Evolutionary conservation across 257 asterid species (phyloP), one percentile per base, ranked within the genome.

Genomic region (Perilla frutescens): DNA sequence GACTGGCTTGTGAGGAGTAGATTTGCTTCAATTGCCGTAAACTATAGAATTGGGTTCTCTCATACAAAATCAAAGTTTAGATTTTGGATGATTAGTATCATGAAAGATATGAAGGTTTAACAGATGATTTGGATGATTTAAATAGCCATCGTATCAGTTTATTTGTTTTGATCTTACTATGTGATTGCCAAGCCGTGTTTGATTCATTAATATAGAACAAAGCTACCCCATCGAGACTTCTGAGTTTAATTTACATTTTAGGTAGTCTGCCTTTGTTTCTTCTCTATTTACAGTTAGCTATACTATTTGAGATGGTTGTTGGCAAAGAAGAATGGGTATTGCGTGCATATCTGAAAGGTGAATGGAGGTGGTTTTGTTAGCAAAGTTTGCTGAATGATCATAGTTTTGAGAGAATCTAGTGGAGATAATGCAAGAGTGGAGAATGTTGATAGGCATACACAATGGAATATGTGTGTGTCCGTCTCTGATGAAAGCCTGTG

Each of bases 11-110:
- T 13, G 72, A 36, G 66, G 43, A 40, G 11, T 41, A 12, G 40
- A 39, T 50, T 58, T 71, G 71, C 72, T 75, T 75, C 50, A 48
- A 11, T n/a, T 63, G 59, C 80, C 32, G 62, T 50, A 49, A 41
- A 48, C 54, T 66, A 39, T 43, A 34, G 44, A 5, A 7, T 8
- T 62, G 68, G 39, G 9, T 1, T 39, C 14, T 61, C 12, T 63
- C 63, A 11, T 66, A 36, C 15, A 41, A 72, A 41, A 40, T 40
- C 32, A 12, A 3, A 44, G 41, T 15, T 59, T 5, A n/a, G 62
- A 32, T 20, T 74, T 64, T 57, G 32, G 15, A 32, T 74, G 73
- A 74, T 50, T 64, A 36, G 67, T 68, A 70, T 43, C 31, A 15
- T 31, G 40, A 71, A 45, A 47, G 26, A 39, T 68, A 15, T 44